Evolutionary conservation across 495 filamentous ascomycete species (phyloP), one percentile per base, ranked within the genome.

Genomic region (Staphylotrichum tortipilum): DNA sequence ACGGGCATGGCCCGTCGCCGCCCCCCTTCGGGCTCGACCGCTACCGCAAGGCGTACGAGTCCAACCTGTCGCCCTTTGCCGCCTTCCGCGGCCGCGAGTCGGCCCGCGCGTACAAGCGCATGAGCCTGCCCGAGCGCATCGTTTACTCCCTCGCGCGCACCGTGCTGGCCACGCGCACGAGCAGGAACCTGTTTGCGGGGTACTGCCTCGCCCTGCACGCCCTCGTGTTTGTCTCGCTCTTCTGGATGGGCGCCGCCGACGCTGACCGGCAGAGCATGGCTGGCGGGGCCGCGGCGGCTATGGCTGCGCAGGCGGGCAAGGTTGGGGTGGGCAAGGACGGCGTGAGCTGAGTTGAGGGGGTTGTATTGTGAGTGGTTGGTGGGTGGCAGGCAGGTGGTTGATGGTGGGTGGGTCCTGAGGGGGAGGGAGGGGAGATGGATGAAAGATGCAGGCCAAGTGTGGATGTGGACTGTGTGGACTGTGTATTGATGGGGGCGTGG

Each of bases 11-110:
- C 8, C 74, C 85, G 3, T 28, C 26, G 6, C 26, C 26, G 26
- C 31, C 31, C 3, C 17, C n/a, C n/a, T n/a, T 37, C 26, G 79
- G 82, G 14, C 70, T 94, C 23, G 89, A 97, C 63, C 80, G 90
- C 23, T 99, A 99, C 61, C 79, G 89, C 44, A 85, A 86, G 42
- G 86, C 90, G 8, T 99, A 99, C 66, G 92, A 99, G 69, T 84
- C 85, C 18, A 91, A 89, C 60, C 84, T 98, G 28, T 94, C 88
- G 11, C 92, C 92, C 0, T 99, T 99, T 60, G 90, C 91, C 22
- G 89, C 87, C 7, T 98, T 97, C 68, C 78, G 89, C 33, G 89
- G 92, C 5, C 82, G 90, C 31, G 92, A 99, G 72, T 86, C 85
- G 30, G 83, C 88, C 6, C 75, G 92, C 26, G 94, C 92, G n/a